These are phyloP conservation scores for Gnetum montanum DNA, from an alignment of 75 land plant genomes.

Conservation along the genomic window DNA sequence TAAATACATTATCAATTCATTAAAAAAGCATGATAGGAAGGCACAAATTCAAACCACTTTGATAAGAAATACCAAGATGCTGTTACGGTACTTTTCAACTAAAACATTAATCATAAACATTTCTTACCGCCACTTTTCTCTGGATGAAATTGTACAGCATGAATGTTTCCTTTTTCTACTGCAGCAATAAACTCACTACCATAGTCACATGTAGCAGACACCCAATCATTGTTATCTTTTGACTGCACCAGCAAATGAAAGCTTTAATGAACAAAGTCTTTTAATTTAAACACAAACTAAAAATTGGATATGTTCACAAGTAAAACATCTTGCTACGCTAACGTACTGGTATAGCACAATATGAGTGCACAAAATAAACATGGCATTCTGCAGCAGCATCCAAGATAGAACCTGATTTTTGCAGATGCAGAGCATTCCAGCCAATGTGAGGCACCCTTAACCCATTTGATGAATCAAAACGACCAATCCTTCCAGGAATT, in stretches of 20 bases:
- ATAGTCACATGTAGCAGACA: slow-evolving; percentile 88
- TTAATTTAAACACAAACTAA: not conserved
- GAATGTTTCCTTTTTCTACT: slow-evolving; percentile 69
- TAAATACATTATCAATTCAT: no score
- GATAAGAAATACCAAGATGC: no score
- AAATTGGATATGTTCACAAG: not conserved
- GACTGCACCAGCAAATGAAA: slow-evolving; percentile 36
- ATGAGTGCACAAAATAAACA: slow-evolving; percentile 99
- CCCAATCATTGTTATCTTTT: slow-evolving; percentile 82
- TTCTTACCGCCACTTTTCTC: slow-evolving; percentile 95
- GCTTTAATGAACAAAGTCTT: not conserved
- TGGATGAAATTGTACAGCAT: slow-evolving; percentile 98
- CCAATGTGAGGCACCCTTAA: slow-evolving; percentile 96
- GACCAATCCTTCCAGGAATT: slow-evolving; percentile 84
- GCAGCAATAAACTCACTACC: slow-evolving; percentile 88
- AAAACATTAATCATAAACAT: no score
- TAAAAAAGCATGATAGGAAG: no score
- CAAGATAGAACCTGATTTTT: slow-evolving; percentile 50
- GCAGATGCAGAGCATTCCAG: slow-evolving; percentile 84
- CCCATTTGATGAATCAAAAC: slow-evolving; percentile 81
- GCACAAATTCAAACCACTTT: no score
- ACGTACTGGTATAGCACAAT: slow-evolving; percentile 87
- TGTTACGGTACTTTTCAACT: no score
- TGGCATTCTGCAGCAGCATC: slow-evolving; percentile 64
- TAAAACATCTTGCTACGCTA: not conserved